These are phyloP conservation scores for Geotrichum aggregatum DNA, from an alignment of 1,139 yeast species.

Conservation along the genomic window DNA sequence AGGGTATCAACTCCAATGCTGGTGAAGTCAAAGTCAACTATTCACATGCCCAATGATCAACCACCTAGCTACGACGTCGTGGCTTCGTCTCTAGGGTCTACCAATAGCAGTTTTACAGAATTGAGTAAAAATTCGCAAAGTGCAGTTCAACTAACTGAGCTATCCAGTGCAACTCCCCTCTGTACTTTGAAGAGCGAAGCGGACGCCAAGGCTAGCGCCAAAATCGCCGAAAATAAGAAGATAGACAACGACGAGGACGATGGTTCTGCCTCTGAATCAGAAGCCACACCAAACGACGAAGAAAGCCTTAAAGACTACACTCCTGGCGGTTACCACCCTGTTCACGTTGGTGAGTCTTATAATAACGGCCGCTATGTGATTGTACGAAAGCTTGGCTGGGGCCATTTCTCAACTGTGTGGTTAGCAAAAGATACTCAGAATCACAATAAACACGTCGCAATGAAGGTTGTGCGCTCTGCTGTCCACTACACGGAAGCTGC, in stretches of 20 bases:
- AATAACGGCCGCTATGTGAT: conserved; percentile 60
- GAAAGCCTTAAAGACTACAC: conserved; percentile 71
- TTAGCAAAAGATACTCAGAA: conserved; percentile 54
- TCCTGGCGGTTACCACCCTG: conserved; percentile 86
- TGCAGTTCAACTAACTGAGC: conserved; percentile 6
- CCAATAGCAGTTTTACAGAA: not conserved
- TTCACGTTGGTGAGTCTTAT: conserved; percentile 62
- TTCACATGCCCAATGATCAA: not conserved
- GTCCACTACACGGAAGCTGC: conserved; percentile 78
- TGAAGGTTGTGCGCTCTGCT: conserved; percentile 74
- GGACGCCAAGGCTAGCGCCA: not conserved
- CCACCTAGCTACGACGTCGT: conserved; percentile 3
- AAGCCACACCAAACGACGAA: conserved; percentile 43
- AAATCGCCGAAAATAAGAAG: not conserved
- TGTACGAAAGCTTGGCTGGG: conserved; percentile 84
- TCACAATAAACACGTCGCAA: conserved; percentile 61
- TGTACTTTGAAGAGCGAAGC: too few species aligned
- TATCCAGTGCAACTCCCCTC: not conserved
- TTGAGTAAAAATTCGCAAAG: conserved; percentile 5
- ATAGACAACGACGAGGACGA: conserved; percentile 1
- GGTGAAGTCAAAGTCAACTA: not conserved
- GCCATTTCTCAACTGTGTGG: conserved; percentile 90
- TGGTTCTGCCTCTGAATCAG: conserved; percentile 18
- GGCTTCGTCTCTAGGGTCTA: not conserved
- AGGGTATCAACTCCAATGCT: not conserved